Base-by-base conservation (phyloP, 2,329 filamentous ascomycete species). In the Sporothrix humicola region DNA sequence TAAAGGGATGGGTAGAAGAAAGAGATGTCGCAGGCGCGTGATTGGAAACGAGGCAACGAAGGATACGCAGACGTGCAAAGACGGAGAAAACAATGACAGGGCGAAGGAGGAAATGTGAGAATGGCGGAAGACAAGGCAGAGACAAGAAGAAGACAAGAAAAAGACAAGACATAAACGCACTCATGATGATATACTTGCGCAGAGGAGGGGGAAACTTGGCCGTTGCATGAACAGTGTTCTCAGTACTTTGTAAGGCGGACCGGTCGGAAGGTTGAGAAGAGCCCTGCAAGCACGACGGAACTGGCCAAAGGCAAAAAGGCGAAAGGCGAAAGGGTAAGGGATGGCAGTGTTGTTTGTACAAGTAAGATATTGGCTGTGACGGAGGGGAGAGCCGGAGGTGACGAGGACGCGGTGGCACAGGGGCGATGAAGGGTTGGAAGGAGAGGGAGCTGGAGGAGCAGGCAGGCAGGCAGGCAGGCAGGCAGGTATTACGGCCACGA, bases 161-260 rank as follows among this genome's bases (percentile, higher is more conserved):
- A 54, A 46, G 26, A 50, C 56, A 37, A 26, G 31, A 6, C 26
- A 44, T 9, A 20, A 26, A 54, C 58, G 42, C 54, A 72, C 58
- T 44, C 56, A 72, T 72, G 52, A 26, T 71, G 71, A 75, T 69
- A 74, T 44, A 59, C 42, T 56, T 68, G 58, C 15, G 23, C 23
- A 68, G 20, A 54, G 46, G 52, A 20, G 71, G 71, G 63, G 61
- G 31, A 72, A 52, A 42, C 71, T 59, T 73, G 42, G 71, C 71
- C 71, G 71, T 37, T 73, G n/a, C 10, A 48, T 31, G 20, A 61
- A 69, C 69, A 46, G 46, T 20, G 48, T 52, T 48, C 66, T 69
- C 66, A 26, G 23, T 37, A 37, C 31, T 37, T 37, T 58, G 46
- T 31, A 46, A 72, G 71, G 37, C 59, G 58, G 71, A 56, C 23